Conservation (phyloP, 352 stramenopile genomes). For the Phytophthora pini region DNA sequence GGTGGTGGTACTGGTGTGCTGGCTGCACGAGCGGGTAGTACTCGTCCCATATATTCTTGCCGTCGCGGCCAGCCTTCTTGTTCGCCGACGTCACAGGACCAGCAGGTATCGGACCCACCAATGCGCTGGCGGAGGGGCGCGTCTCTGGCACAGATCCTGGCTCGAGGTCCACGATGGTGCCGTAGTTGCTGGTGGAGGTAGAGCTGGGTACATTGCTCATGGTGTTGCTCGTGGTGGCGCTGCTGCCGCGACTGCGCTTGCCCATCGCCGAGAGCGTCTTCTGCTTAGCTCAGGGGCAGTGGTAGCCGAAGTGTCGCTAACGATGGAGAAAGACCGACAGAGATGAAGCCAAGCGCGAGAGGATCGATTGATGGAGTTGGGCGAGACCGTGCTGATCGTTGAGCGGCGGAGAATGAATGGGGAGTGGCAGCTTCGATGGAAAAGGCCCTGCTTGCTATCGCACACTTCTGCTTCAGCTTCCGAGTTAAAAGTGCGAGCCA, state of each 20-base stretch:
- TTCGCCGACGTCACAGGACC: slow-evolving; percentile 4
- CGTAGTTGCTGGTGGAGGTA: slow-evolving; percentile 36
- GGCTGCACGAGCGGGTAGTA: slow-evolving; percentile 90
- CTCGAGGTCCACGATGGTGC: slow-evolving; percentile 47
- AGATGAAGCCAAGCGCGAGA: background rate
- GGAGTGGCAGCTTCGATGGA: slow-evolving; percentile 7
- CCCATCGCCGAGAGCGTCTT: slow-evolving; percentile 31
- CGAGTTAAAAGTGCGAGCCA: slow-evolving; percentile 21
- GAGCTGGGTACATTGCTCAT: slow-evolving; percentile 32
- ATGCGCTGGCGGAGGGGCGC: slow-evolving; percentile 18
- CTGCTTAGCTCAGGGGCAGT: background rate
- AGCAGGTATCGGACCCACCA: slow-evolving; percentile 32
- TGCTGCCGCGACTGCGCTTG: slow-evolving; percentile 45
- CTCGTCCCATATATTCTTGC: slow-evolving; percentile 87
- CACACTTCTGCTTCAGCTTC: slow-evolving; percentile 19
- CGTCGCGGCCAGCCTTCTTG: slow-evolving; percentile 35
- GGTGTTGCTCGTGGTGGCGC: slow-evolving; percentile 31
- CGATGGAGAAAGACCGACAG: slow-evolving; percentile 4
- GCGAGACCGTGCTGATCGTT: background rate
- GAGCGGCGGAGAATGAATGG: slow-evolving; percentile 9
- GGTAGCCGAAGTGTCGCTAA: background rate
- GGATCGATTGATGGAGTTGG: slow-evolving; percentile 19
- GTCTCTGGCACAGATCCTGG: slow-evolving; percentile 18
- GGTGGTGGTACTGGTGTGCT: slow-evolving; percentile 79
- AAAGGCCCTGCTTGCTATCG: background rate